Conservation (phyloP, 371 early-diverging fungal species). For the Rhizomucor pusillus region DNA sequence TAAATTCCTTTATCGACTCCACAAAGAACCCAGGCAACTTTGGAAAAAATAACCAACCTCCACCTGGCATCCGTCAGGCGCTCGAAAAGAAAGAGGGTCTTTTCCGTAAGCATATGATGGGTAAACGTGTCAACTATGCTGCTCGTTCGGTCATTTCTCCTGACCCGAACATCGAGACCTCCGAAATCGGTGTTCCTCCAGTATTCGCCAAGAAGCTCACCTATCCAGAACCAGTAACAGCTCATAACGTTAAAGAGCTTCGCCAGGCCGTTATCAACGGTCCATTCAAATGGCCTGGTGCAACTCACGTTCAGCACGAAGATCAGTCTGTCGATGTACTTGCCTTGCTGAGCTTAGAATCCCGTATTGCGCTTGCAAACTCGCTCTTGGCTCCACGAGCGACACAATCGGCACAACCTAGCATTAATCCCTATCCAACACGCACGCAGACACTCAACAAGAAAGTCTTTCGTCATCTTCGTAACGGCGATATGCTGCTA, state of each 20-base stretch:
- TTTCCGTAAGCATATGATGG: constrained; percentile 99
- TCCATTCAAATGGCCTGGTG: constrained; percentile 98
- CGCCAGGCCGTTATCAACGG: constrained; percentile 98
- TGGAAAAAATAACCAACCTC: constrained; percentile 54
- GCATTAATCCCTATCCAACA: constrained; percentile 54
- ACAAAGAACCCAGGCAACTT: constrained; percentile 70
- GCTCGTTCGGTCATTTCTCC: constrained; percentile 99
- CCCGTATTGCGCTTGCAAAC: constrained; percentile 95
- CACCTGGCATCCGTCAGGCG: constrained; percentile 94
- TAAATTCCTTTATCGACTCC: constrained; percentile 93
- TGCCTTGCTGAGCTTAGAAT: constrained; percentile 74
- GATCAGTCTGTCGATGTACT: constrained; percentile 89
- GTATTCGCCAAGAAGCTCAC: constrained; percentile 98
- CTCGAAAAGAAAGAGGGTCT: constrained; percentile 99
- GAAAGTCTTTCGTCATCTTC: constrained; percentile 96
- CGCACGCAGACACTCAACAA: constrained; percentile 80
- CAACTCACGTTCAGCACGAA: constrained; percentile 91
- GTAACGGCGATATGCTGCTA: constrained; percentile 97
- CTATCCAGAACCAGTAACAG: constrained; percentile 98
- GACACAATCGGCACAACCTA: constrained; percentile 42
- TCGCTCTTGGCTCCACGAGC: constrained; percentile 89
- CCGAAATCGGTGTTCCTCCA: constrained; percentile 98
- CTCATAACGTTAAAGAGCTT: constrained; percentile 91
- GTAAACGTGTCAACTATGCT: constrained; percentile 99
- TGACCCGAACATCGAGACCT: constrained; percentile 98